Conservation (phyloP, 1,139 yeast species). For the Hyphopichia burtonii region DNA sequence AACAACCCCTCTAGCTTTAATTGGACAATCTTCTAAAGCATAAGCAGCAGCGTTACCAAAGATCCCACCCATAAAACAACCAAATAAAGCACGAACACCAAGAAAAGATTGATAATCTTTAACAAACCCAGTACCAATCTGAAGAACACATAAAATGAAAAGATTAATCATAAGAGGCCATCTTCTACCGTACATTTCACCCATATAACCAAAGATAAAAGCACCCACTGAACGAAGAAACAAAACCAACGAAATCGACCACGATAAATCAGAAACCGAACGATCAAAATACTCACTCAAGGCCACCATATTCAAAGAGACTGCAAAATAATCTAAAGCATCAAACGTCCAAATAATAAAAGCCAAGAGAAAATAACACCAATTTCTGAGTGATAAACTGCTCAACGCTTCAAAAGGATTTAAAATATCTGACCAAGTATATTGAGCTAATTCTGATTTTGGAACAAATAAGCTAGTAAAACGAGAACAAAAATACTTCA, state of each 20-base stretch:
- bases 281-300: constrained; percentile 55
- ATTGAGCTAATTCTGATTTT: constrained; percentile 26
- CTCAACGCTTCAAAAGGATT: constrained; percentile 35
- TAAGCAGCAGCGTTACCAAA: constrained; percentile 40
- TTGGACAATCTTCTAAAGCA: constrained; percentile 39
- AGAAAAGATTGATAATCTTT: constrained; percentile 62
- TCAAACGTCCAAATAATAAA: constrained; percentile 65
- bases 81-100: constrained; percentile 53
- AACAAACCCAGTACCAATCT: constrained; percentile 73
- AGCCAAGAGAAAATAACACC: constrained; percentile 2
- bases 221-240: constrained; percentile 85
- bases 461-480: constrained; percentile 32
- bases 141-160: constrained; percentile 52
- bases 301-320: constrained; percentile 56
- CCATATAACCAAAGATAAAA: constrained; percentile 60
- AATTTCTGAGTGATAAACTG: constrained; percentile 5
- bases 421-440: constrained; percentile 15
- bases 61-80: constrained; percentile 45
- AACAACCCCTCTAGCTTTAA: constrained; percentile 37
- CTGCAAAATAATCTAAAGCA: constrained; percentile 75
- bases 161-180: constrained; percentile 64
- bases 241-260: constrained; percentile 79
- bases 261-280: constrained; percentile 56
- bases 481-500: constrained; percentile 27
- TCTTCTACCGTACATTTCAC: constrained; percentile 72